Base-by-base conservation (phyloP, 306 rosid species). In the Lupinus albus region DNA sequence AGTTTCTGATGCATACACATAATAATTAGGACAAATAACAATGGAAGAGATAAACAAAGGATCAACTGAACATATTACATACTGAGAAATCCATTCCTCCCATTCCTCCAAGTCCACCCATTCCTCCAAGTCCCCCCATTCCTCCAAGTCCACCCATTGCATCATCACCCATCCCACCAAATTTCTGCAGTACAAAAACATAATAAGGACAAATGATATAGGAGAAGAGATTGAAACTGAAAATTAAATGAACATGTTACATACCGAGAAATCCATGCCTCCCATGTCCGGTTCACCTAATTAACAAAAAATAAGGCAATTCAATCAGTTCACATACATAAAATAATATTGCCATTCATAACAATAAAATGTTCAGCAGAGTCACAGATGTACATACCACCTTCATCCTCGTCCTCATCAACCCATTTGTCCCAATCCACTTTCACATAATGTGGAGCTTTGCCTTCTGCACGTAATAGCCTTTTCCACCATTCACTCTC, bases 341-440 rank as follows among this genome's bases (percentile, higher is more conserved):
- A 39, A 61, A 15, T 5, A 20, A 67, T 25, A 71, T 48, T 14
- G 47, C 0, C 61, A 5, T 69, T 9, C 1, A 18, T 55, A 70
- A 55, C 50, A 48, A 2, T 12, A 33, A 12, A 2, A 3, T 8
- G 7, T 8, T 30, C 0, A 44, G 8, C 2, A 53, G 7, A 35
- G 36, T 6, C 35, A 30, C 6, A 51, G 5, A 25, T 11, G 6
- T 14, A 15, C 66, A 18, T 72, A 88, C 94, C 84, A 91, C 96
- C 85, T 11, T 60, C 79, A 3, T 87, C 96, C 8, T 89, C 98
- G 53, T 92, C 98, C 64, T 92, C 96, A 64, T 92, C 98, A 4
- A 80, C 98, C 98, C 98, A 92, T 79, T 87, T 92, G 73, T 92
- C 96, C 96, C 96, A 92, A 73, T 92, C 96, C 70, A 92, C 95